These are phyloP conservation scores for Volutella citrinella DNA, from an alignment of 2,329 filamentous ascomycete genomes.

Conservation along the genomic window DNA sequence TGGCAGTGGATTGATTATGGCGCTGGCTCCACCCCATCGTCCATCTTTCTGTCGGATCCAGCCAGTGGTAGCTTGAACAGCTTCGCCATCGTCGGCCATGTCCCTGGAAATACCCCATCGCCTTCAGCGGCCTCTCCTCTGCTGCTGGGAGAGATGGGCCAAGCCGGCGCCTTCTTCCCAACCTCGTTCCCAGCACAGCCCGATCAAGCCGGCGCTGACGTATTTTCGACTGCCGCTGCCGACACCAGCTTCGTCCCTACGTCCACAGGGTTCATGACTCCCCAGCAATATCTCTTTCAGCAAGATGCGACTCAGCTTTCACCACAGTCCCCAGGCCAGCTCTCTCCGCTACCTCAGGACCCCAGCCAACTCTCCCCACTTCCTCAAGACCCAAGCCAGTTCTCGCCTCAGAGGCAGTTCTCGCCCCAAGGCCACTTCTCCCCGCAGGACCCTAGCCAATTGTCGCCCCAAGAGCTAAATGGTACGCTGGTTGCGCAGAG, in stretches of 20 bases:
- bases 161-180: slow-evolving; percentile 31
- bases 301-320: slow-evolving; percentile 23
- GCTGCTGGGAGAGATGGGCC: slow-evolving; percentile 37
- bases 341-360: slow-evolving; percentile 9
- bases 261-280: slow-evolving; percentile 33
- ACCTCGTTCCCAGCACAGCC: slow-evolving; percentile 27
- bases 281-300: slow-evolving; percentile 39
- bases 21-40: slow-evolving; percentile 33
- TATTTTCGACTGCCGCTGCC: slow-evolving; percentile 28
- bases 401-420: slow-evolving; percentile 11
- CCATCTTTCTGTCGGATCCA: slow-evolving; percentile 48
- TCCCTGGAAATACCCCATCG: slow-evolving; percentile 23
- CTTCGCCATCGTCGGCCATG: slow-evolving; percentile 44
- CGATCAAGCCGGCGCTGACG: slow-evolving; percentile 19
- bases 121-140: slow-evolving; percentile 40
- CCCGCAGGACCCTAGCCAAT: slow-evolving; percentile 23
- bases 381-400: neutral
- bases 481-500: slow-evolving; percentile 18
- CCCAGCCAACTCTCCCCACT: neutral
- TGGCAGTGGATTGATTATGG: slow-evolving; percentile 43
- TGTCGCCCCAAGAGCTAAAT: slow-evolving; percentile 22
- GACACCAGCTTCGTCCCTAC: slow-evolving; percentile 31
- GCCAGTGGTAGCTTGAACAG: slow-evolving; percentile 49
- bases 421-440: slow-evolving; percentile 27
- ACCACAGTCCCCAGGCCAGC: slow-evolving; percentile 7